phyloP scores from a whole-genome alignment of 805 yeast species.

The Wickerhamiella allomyrinae region DNA sequence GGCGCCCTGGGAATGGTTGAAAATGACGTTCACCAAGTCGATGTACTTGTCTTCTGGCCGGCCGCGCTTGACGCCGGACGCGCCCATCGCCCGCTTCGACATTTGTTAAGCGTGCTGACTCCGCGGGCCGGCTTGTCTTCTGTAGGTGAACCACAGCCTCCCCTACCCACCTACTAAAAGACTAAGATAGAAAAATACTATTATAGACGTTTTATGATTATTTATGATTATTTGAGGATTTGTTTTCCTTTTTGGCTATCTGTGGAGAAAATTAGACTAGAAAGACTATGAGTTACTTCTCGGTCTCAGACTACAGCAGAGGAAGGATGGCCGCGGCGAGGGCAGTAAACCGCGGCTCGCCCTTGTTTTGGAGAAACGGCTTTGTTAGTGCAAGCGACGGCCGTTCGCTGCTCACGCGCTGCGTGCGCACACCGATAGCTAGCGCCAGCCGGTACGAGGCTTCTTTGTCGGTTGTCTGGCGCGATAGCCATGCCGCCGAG shows the following conservation, averaged over 20 bases:
- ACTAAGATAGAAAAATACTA: too few relatives aligned
- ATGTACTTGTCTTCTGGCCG: conserved; percentile 10
- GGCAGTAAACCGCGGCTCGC: conserved; percentile 8
- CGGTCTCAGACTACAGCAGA: not conserved
- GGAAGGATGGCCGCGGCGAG: conserved; percentile 8
- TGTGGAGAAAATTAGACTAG: not conserved
- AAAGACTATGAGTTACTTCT: not conserved
- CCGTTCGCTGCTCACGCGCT: conserved; percentile 4
- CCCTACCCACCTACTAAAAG: too few relatives aligned
- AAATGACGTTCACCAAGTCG: conserved; percentile 12
- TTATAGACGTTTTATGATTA: too few relatives aligned
- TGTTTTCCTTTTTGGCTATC: too few relatives aligned
- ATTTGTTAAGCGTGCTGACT: not conserved
- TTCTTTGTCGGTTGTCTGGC: conserved; percentile 8
- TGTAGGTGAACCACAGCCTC: too few relatives aligned
- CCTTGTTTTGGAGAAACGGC: conserved; percentile 5
- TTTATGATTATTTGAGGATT: too few relatives aligned
- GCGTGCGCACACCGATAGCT: conserved; percentile 13
- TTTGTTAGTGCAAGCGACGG: not conserved
- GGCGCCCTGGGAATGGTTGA: conserved; percentile 14
- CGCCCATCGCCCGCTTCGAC: conserved; percentile 2
- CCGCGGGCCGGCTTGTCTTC: too few relatives aligned
- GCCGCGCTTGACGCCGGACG: not conserved
- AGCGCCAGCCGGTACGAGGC: conserved; percentile 16
- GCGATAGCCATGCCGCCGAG: not conserved